A percentile compares a stretch with the other conserved stretches of the same genome.
Conservation (phyloP, 495 filamentous ascomycete species). For the Tuber calosporum region DNA sequence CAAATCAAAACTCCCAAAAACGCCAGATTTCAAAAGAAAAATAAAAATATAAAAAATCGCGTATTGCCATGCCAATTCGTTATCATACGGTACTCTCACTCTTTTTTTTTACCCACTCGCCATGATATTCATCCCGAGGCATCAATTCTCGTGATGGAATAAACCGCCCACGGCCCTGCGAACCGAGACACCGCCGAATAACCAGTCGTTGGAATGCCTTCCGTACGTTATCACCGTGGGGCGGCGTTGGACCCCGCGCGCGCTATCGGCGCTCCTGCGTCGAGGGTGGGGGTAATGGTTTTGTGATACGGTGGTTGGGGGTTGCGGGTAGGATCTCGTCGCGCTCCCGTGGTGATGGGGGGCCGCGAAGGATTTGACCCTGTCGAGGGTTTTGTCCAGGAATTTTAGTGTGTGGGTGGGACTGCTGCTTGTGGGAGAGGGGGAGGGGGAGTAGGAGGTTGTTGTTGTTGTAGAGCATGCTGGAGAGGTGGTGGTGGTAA, state of each 20-base stretch:
- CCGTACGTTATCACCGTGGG: background rate
- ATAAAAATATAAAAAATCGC: too few species aligned
- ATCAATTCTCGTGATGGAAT: background rate
- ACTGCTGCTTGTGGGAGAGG: too few species aligned
- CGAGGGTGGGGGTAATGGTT: too few species aligned
- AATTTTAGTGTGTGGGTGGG: background rate
- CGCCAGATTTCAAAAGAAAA: too few species aligned
- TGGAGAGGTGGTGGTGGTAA: too few species aligned
- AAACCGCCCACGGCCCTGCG: background rate
- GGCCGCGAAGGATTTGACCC: background rate
- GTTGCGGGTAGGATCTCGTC: background rate
- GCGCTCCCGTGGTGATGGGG: background rate
- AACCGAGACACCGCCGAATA: slow-evolving; percentile 6
- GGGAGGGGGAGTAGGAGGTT: background rate
- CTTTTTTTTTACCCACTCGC: background rate
- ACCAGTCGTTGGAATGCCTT: slow-evolving; percentile 5
- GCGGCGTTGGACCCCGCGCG: background rate
- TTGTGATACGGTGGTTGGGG: background rate
- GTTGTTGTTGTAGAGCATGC: background rate
- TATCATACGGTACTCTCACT: background rate
- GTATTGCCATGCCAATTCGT: too few species aligned
- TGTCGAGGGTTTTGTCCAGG: background rate
- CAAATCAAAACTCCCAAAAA: too few species aligned
- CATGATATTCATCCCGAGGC: too few species aligned
- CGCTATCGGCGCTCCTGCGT: background rate